These are phyloP conservation scores for Medicago ruthenica DNA, from an alignment of 306 rosid genomes.

Conservation along the genomic window DNA sequence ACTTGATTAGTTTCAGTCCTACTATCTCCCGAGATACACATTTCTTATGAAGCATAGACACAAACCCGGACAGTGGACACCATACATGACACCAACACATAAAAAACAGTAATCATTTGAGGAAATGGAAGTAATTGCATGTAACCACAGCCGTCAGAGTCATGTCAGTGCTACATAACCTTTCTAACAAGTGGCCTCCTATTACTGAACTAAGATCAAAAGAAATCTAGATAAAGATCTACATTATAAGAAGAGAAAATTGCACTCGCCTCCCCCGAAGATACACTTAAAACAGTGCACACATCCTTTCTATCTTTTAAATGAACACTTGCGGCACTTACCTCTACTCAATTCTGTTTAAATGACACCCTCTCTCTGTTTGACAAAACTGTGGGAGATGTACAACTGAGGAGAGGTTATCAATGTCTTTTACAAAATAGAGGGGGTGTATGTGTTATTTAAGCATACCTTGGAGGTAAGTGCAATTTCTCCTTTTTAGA, in stretches of 20 bases:
- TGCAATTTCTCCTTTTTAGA: neutral
- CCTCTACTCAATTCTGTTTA: neutral
- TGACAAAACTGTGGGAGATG: neutral
- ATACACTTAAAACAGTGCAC: too few relatives aligned
- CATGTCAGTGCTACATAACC: neutral
- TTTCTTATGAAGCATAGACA: neutral
- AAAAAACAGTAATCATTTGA: too few relatives aligned
- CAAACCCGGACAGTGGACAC: neutral
- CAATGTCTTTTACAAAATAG: too few relatives aligned
- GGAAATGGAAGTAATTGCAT: neutral
- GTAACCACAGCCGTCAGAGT: too few relatives aligned
- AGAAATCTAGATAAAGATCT: constrained; percentile 24
- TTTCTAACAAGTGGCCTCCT: neutral
- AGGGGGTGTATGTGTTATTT: too few relatives aligned
- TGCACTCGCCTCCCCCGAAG: neutral
- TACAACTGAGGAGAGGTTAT: too few relatives aligned
- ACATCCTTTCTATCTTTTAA: too few relatives aligned
- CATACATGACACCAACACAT: neutral
- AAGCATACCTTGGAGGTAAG: neutral
- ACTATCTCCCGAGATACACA: neutral
- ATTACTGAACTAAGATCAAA: neutral
- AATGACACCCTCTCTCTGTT: too few relatives aligned
- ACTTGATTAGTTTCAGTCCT: neutral
- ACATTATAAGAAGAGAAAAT: neutral
- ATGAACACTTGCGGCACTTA: too few relatives aligned